Base-by-base conservation (phyloP, 192 early-diverging fungal genomes). In the Coemansia reversa region DNA sequence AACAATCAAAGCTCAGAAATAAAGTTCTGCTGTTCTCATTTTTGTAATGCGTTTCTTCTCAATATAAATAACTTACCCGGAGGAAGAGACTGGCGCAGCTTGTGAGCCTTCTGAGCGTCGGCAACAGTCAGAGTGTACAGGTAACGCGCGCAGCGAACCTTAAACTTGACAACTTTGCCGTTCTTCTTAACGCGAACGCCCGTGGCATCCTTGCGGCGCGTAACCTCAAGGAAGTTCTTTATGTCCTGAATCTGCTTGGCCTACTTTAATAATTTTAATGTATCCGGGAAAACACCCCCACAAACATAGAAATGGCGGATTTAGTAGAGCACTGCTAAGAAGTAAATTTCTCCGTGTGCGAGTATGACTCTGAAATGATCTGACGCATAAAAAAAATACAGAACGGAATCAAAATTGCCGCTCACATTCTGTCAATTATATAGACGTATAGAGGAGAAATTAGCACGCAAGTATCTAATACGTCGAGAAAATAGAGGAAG, bases 201-300 rank as follows among this genome's bases (percentile, higher is more conserved):
- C 70, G 89, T 86, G 77, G 94, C 96, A 75, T 95, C 95, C 90
- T 95, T 97, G 86, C 95, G 92, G 76, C 90, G 86, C 67, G 96
- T 91, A 72, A 92, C 92, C 75, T 91, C 86, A 70, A 98, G 89
- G 87, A 98, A 98, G 75, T 95, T 86, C 89, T 97, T 98, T 81
- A 98, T 97, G 83, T 98, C 96, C 69, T 84, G 84, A 72, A 98
- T 87, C 86, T 97, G 92, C 89, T 96, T 96, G 82, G 97, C 91
- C 97, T 96, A 84, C 56, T 49, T 35, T 45, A 2, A 45, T 16
- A 69, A 42, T 28, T 28, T 51, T n/a, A 23, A 20, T 9, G 28
- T 25, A 27, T 45, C 19, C 16, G 8, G 56, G 20, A 33, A 27
- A 20, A 32, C 11, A 42, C 5, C 49, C 6, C 20, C 51, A 56